Evolutionary conservation across 2,329 filamentous ascomycete genomes (phyloP), one percentile per base, ranked within the genome.

Genomic region (Zasmidium angulare): DNA sequence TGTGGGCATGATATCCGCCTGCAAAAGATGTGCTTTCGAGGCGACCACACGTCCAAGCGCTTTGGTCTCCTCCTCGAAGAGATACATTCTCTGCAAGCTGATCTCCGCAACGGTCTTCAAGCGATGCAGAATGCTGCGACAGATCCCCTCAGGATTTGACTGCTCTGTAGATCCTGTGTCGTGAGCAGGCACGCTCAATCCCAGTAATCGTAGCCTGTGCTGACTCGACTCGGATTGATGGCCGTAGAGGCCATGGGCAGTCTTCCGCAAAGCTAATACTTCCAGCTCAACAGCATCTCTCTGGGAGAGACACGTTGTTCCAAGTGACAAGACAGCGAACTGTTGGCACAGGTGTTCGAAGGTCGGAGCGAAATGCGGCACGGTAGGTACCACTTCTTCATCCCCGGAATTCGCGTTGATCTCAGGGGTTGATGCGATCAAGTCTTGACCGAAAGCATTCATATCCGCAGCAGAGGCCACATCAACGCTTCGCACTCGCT

Each of bases 301-400:
- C 9, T 58, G 36, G 19, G 43, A 29, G n/a, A 61, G 24, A 9
- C 20, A 23, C 17, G 51, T 21, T 21, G 52, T 31, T 12, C 24
- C 49, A 21, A 63, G 47, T 2, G 55, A 46, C 2, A 63, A 31
- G n/a, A 57, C n/a, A 20, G 62, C 63, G 20, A 67, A 55, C 17
- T 58, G 59, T 43, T 81, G 78, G 62, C 75, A 80, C 19, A 82
- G 62, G 17, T 71, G 69, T 64, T 81, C 79, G 62, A 82, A 82
- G 46, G 78, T 72, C n/a, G 64, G 59, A 12, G 71, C 66, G 63
- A 82, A 81, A 62, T 80, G 79, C 14, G 79, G 78, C 40, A 59
- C 66, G 46, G 68, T 40, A 24, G 3, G 17, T 9, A 9, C 14
- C 14, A 12, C 46, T 20, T 48, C 14, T n/a, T 43, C 21, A 7